Evolutionary conservation across 2,329 filamentous ascomycete species (phyloP), one percentile per base, ranked within the genome.

Genomic region (Fusarium tuaranense): DNA sequence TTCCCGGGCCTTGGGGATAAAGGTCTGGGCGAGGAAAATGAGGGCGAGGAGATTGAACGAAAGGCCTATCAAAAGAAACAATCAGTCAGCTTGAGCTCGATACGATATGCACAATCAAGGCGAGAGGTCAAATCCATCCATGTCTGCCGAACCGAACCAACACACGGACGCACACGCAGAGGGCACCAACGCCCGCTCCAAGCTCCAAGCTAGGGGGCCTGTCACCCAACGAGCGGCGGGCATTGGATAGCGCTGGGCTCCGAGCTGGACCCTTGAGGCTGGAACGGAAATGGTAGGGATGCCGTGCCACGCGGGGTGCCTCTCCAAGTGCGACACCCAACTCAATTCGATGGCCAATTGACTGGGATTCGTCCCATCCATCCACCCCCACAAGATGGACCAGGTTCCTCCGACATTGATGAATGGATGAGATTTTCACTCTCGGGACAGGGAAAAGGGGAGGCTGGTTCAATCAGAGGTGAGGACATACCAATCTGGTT

Each of bases 21-120:
- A 92, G 78, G 92, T 86, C 85, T 98, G 95, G 66, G 94, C 91
- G 74, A 97, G 91, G 82, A 93, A 91, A 74, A 98, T 91, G 75
- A 97, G 91, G 67, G 94, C 91, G 74, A 98, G 87, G 68, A 97
- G 91, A 82, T 97, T 98, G 82, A 97, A 88, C 14, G 95, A 94
- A 76, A 98, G 90, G 70, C 94, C 95, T 86, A 70, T 39, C 18
- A 62, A 38, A 55, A 39, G 38, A 53, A 64, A 39, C 41, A 16
- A 36, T 60, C 57, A 39, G 72, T 82, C 58, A 48, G 72, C 82
- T 76, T 18, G n/a, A 51, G 44, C 44, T 67, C 55, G 36, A 38
- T 34, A 34, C 32, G 32, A 13, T 44, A 60, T 51, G 61, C 38
- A 65, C 22, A 27, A 39, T 59, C 34, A 38, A 62, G 14, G 58